Evolutionary conservation across 176 grass and related monocot genomes (phyloP).

Genomic region (Musa acuminata): DNA sequence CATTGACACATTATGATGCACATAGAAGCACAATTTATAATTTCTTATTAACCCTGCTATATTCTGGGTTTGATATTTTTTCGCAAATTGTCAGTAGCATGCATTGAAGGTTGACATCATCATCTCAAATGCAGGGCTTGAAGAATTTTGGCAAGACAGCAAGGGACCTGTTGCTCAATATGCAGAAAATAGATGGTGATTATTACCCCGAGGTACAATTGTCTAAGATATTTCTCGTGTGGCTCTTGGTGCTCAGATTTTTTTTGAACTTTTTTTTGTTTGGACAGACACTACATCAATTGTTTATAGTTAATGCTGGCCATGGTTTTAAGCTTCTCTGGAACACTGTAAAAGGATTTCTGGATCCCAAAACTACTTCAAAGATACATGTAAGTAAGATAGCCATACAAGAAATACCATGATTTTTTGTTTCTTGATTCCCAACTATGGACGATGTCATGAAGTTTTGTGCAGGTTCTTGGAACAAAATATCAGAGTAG

Average conservation of each 20-base stretch:
- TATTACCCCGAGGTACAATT: slow-evolving; percentile 50
- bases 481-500: slow-evolving; percentile 75
- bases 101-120: background rate
- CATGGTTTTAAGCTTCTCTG: slow-evolving; percentile 85
- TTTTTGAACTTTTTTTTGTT: background rate
- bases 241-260: background rate
- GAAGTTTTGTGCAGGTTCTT: slow-evolving; percentile 46
- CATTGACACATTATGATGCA: background rate
- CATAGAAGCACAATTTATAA: background rate
- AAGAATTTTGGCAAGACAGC: slow-evolving; percentile 94
- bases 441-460: background rate
- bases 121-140: slow-evolving; percentile 43
- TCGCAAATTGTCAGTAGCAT: background rate
- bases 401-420: background rate
- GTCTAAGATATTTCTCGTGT: background rate
- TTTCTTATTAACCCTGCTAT: background rate
- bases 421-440: slow-evolving; percentile 16
- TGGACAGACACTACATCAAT: slow-evolving; percentile 90
- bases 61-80: slow-evolving; percentile 2
- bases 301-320: slow-evolving; percentile 94
- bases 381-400: slow-evolving; percentile 78
- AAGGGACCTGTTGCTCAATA: slow-evolving; percentile 58
- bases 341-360: slow-evolving; percentile 92
- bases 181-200: slow-evolving; percentile 96
- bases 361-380: slow-evolving; percentile 93